Percentiles rank a stretch among this genome's conserved stretches.
These are phyloP conservation scores for Agaricus blazei DNA, from an alignment of 768 basidiomycete species.

Conservation along the genomic window DNA sequence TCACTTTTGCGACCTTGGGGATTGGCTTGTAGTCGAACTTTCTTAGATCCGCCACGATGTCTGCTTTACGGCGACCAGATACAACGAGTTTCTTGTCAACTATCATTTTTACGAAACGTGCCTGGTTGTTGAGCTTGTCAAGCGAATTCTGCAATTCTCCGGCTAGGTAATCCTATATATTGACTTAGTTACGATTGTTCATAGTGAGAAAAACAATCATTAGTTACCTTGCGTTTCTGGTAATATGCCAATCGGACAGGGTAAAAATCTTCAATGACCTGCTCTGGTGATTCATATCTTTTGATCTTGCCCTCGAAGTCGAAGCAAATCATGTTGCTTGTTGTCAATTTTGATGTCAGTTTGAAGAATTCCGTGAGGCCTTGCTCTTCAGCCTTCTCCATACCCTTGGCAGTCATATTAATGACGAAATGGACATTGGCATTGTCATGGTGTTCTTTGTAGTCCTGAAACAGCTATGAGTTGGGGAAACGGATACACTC, in stretches of 20 bases:
- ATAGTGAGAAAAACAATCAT: not conserved
- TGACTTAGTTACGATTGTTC: slow-evolving; percentile 9
- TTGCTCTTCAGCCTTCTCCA: slow-evolving; percentile 85
- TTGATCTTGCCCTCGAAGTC: slow-evolving; percentile 95
- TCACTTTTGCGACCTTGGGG: slow-evolving; percentile 71
- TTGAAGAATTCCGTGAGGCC: slow-evolving; percentile 92
- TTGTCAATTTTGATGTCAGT: slow-evolving; percentile 76
- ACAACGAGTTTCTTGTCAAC: slow-evolving; percentile 78
- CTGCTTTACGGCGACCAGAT: slow-evolving; percentile 83
- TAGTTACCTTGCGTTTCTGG: slow-evolving; percentile 87
- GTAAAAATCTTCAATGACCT: slow-evolving; percentile 92
- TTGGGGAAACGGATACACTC: not conserved
- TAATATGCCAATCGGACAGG: slow-evolving; percentile 85
- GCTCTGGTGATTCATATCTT: slow-evolving; percentile 85
- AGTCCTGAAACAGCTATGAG: slow-evolving; percentile 57
- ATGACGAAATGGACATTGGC: slow-evolving; percentile 86
- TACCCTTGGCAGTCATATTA: slow-evolving; percentile 71
- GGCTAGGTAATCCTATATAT: slow-evolving; percentile 71
- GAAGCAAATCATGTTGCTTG: slow-evolving; percentile 98
- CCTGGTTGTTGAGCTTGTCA: slow-evolving; percentile 90
- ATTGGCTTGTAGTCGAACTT: slow-evolving; percentile 86
- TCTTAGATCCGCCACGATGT: slow-evolving; percentile 80
- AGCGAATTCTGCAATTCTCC: slow-evolving; percentile 75
- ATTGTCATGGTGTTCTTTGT: slow-evolving; percentile 95
- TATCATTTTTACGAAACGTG: slow-evolving; percentile 96